phyloP scores from a whole-genome alignment of 2,329 filamentous ascomycete species.

The Calonectria pseudoreteaudii region DNA sequence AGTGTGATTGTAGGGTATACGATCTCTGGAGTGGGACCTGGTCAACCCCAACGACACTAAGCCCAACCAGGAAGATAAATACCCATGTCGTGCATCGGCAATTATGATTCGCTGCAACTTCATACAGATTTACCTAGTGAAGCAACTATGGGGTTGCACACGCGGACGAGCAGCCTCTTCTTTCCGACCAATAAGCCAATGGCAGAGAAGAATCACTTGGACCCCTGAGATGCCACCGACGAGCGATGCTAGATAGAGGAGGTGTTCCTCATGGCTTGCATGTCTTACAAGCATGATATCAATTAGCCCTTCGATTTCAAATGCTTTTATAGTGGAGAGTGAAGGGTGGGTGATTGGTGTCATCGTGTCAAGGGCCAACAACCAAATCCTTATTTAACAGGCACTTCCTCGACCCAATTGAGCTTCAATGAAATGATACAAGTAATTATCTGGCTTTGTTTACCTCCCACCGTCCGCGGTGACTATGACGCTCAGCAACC shows the following conservation, averaged over 20 bases:
- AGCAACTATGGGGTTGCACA: background rate
- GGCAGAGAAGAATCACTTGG: background rate
- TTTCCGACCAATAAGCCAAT: background rate
- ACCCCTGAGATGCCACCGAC: background rate
- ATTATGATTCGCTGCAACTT: background rate
- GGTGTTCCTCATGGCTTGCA: background rate
- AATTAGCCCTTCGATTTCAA: background rate
- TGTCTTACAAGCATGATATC: background rate
- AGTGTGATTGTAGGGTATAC: background rate
- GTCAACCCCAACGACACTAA: background rate
- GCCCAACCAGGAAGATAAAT: constrained; percentile 5
- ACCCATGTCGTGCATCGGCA: constrained; percentile 2
- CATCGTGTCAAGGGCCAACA: background rate
- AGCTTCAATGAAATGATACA: background rate
- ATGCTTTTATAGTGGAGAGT: background rate
- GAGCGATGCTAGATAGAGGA: background rate
- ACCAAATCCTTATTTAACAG: background rate
- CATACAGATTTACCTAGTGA: background rate
- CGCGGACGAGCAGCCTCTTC: background rate
- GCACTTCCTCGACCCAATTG: background rate
- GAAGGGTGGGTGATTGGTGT: background rate
- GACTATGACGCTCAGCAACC: background rate
- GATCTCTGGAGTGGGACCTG: background rate
- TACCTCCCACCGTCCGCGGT: background rate
- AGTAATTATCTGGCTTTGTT: background rate